These are phyloP conservation scores for Mrakia frigida DNA, from an alignment of 768 basidiomycete species.

Conservation along the genomic window DNA sequence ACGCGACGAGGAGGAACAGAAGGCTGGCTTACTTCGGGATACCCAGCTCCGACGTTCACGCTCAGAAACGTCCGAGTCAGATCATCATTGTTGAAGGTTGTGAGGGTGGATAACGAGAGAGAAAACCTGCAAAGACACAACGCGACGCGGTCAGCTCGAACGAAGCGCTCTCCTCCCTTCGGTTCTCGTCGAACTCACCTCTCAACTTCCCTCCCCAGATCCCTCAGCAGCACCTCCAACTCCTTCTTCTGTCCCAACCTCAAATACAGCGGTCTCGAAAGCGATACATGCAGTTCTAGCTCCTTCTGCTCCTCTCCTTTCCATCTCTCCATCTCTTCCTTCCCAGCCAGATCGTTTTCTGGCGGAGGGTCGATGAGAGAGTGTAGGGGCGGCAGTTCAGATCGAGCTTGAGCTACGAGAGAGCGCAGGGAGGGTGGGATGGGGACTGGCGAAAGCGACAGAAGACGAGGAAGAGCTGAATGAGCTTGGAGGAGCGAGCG, in stretches of 20 bases:
- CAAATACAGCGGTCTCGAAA: conserved; percentile 22
- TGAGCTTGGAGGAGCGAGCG: background rate
- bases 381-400: background rate
- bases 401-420: background rate
- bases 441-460: background rate
- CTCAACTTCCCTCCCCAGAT: background rate
- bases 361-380: conserved; percentile 17
- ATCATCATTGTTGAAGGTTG: conserved; percentile 24
- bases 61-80: conserved; percentile 27
- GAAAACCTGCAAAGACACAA: background rate
- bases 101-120: conserved; percentile 3
- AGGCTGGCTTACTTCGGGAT: conserved; percentile 4
- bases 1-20: too few relatives aligned
- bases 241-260: conserved; percentile 3
- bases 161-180: too few relatives aligned
- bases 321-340: background rate
- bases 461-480: background rate
- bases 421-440: conserved; percentile 9
- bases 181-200: too few relatives aligned
- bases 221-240: conserved; percentile 12
- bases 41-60: conserved; percentile 24
- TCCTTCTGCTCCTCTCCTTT: background rate
- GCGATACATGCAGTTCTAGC: conserved; percentile 22
- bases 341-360: background rate
- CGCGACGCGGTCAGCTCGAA: background rate